phyloP scores from a whole-genome alignment of 2,329 filamentous ascomycete genomes.

The Colletotrichum aenigma region DNA sequence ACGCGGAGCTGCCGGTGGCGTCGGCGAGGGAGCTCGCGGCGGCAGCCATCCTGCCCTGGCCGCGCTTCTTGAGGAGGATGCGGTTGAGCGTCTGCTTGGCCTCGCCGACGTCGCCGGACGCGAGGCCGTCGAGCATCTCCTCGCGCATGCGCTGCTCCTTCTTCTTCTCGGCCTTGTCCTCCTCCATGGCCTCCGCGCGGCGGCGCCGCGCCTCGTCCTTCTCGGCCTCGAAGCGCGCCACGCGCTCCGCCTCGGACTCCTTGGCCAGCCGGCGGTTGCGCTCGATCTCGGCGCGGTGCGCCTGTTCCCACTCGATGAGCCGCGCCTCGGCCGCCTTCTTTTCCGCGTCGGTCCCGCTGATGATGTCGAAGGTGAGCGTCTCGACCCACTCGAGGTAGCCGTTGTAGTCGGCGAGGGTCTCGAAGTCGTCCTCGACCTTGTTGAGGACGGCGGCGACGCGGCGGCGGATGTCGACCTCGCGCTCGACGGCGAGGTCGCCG shows the following conservation, averaged over 20 bases:
- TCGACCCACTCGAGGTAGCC: conserved; percentile 95
- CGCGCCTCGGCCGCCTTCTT: conserved; percentile 49
- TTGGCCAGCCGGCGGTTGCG: conserved; percentile 60
- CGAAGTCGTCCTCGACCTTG: conserved; percentile 88
- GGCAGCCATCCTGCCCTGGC: conserved; percentile 48
- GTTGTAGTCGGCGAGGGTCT: conserved; percentile 82
- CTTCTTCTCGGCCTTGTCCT: conserved; percentile 73
- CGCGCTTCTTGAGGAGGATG: conserved; percentile 76
- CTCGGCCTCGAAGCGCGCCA: conserved; percentile 65
- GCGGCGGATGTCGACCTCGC: conserved; percentile 89
- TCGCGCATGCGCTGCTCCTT: conserved; percentile 67
- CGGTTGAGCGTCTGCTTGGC: conserved; percentile 63
- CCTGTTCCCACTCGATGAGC: conserved; percentile 68
- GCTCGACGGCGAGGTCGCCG: conserved; percentile 83
- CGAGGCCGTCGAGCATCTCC: conserved; percentile 73
- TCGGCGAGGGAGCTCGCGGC: conserved; percentile 35
- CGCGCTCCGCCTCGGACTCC: conserved; percentile 58
- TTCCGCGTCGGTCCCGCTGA: conserved; percentile 72
- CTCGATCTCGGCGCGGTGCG: conserved; percentile 73
- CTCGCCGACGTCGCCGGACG: conserved; percentile 62
- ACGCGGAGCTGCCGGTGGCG: conserved; percentile 14
- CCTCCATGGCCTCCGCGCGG: conserved; percentile 65
- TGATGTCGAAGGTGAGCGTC: conserved; percentile 86
- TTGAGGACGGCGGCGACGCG: conserved; percentile 85
- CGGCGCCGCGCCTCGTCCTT: conserved; percentile 68